phyloP scores from a whole-genome alignment of 2,329 filamentous ascomycete genomes.

The Diplodia seriata region DNA sequence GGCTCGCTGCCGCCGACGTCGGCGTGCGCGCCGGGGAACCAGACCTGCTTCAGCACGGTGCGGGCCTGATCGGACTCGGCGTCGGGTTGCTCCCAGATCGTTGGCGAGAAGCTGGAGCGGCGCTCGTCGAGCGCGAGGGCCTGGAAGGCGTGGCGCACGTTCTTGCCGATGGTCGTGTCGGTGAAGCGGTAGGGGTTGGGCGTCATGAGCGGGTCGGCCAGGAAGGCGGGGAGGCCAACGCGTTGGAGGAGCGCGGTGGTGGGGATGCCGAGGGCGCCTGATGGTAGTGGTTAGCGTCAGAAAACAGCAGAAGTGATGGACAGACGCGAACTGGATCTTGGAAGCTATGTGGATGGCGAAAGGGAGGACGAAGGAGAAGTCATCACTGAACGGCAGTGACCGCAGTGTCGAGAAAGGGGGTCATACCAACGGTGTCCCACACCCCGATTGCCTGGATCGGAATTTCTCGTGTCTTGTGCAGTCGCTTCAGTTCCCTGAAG shows the following conservation, averaged over 20 bases:
- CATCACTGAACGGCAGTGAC: neutral
- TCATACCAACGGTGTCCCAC: slow-evolving; percentile 59
- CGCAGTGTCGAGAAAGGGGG: neutral
- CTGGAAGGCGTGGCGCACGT: slow-evolving; percentile 65
- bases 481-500: slow-evolving; percentile 47
- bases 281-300: neutral
- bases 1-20: slow-evolving; percentile 58
- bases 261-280: slow-evolving; percentile 52
- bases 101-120: slow-evolving; percentile 61
- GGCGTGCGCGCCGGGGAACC: slow-evolving; percentile 57
- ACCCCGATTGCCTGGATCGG: slow-evolving; percentile 60
- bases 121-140: slow-evolving; percentile 66
- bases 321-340: neutral
- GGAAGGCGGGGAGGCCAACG: slow-evolving; percentile 48
- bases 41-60: slow-evolving; percentile 51
- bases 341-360: neutral
- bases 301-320: too few relatives aligned
- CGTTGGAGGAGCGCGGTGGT: slow-evolving; percentile 45
- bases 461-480: slow-evolving; percentile 51
- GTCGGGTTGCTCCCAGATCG: slow-evolving; percentile 58
- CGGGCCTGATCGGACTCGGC: neutral
- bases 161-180: slow-evolving; percentile 53
- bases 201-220: slow-evolving; percentile 34
- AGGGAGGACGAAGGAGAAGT: neutral
- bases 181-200: slow-evolving; percentile 43